Evolutionary conservation across 164 flowering plant species (phyloP).

Genomic region (Sedum album): DNA sequence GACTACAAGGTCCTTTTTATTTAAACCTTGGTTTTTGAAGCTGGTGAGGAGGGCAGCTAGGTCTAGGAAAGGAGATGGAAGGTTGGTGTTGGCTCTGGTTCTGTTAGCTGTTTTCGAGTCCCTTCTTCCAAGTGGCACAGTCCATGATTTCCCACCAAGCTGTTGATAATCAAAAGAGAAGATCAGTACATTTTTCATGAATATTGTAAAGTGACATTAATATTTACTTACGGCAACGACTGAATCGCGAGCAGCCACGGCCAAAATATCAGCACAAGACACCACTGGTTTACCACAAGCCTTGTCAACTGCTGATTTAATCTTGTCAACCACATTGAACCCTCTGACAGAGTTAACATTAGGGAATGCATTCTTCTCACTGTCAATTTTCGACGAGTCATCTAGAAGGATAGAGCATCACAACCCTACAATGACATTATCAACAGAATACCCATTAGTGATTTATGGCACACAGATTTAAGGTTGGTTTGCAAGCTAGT

Average conservation of each 20-base stretch:
- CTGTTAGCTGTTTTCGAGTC: background rate
- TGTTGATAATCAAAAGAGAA: background rate
- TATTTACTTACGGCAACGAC: background rate
- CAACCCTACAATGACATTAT: background rate
- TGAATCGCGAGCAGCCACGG: background rate
- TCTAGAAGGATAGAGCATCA: background rate
- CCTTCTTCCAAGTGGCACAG: background rate
- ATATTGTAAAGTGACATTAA: too few relatives aligned
- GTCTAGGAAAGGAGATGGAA: background rate
- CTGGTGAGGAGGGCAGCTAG: background rate
- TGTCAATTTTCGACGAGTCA: background rate
- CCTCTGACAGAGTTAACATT: background rate
- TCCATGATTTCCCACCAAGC: background rate
- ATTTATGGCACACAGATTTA: too few relatives aligned
- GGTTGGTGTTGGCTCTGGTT: background rate
- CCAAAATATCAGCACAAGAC: background rate
- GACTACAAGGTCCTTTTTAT: constrained; percentile 5
- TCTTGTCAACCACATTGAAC: background rate
- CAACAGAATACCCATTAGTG: background rate
- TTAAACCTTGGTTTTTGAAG: background rate
- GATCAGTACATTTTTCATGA: too few relatives aligned
- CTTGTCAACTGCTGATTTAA: constrained; percentile 1
- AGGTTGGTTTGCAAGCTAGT: too few relatives aligned
- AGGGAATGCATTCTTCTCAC: background rate
- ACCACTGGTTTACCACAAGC: background rate